A percentile compares a stretch with the other conserved stretches of the same genome.
These are phyloP conservation scores for Pseudogymnoascus sp. DNA, from an alignment of 2,329 filamentous ascomycete genomes.

Conservation along the genomic window DNA sequence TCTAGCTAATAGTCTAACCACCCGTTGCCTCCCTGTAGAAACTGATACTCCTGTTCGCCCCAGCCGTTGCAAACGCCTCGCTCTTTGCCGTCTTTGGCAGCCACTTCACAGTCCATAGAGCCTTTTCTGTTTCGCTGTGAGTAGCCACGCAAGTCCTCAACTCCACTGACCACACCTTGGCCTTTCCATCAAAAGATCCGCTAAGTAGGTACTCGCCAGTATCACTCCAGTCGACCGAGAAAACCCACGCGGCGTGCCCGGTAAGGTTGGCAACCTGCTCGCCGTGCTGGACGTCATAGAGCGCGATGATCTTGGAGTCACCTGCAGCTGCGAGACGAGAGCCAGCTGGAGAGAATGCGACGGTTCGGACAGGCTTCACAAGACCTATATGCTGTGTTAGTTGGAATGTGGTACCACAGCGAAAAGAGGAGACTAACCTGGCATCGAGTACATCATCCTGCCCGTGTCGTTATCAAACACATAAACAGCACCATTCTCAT, in stretches of 20 bases:
- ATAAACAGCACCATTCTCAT: slow-evolving; percentile 87
- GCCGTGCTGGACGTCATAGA: slow-evolving; percentile 88
- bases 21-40: slow-evolving; percentile 84
- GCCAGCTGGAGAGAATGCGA: slow-evolving; percentile 81
- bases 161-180: slow-evolving; percentile 92
- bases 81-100: slow-evolving; percentile 61
- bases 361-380: slow-evolving; percentile 75
- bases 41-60: slow-evolving; percentile 66
- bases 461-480: slow-evolving; percentile 92
- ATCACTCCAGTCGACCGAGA: slow-evolving; percentile 85
- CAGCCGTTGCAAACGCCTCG: slow-evolving; percentile 72
- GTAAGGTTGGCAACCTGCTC: slow-evolving; percentile 84
- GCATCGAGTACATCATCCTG: slow-evolving; percentile 76
- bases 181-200: slow-evolving; percentile 85
- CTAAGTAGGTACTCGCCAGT: slow-evolving; percentile 88
- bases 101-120: slow-evolving; percentile 80
- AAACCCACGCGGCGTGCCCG: slow-evolving; percentile 80
- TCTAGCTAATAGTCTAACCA: slow-evolving; percentile 20
- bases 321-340: slow-evolving; percentile 84
- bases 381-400: slow-evolving; percentile 50
- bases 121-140: slow-evolving; percentile 81
- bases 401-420: not conserved
- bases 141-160: slow-evolving; percentile 81
- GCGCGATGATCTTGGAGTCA: slow-evolving; percentile 78
- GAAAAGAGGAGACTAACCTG: slow-evolving; percentile 47